Conservation (phyloP, 2,329 filamentous ascomycete genomes). For the Verticillium alfalfae region DNA sequence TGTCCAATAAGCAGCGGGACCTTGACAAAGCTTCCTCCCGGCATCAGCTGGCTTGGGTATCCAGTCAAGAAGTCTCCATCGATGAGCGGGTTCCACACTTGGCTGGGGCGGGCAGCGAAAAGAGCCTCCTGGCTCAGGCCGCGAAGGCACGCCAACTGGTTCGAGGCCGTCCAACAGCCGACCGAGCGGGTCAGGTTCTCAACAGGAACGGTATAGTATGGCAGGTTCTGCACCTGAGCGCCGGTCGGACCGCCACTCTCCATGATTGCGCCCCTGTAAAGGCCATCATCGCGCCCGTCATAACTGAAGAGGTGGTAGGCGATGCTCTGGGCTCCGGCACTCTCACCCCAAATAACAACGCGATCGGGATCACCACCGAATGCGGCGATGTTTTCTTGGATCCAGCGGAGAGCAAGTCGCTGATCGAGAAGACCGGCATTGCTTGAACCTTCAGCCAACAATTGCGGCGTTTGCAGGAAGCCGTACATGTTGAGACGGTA, state of each 20-base stretch:
- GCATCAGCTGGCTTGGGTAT: constrained; percentile 39
- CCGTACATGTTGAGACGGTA: constrained; percentile 49
- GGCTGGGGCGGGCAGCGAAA: constrained; percentile 25
- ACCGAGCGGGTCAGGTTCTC: constrained; percentile 27
- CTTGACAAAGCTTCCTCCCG: constrained; percentile 31
- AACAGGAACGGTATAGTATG: constrained; percentile 26
- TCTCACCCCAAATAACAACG: constrained; percentile 44
- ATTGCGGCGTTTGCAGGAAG: constrained; percentile 40
- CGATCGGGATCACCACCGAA: constrained; percentile 42
- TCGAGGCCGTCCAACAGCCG: constrained; percentile 24
- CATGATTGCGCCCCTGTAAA: constrained; percentile 49
- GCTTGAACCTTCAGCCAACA: constrained; percentile 34
- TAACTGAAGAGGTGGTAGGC: constrained; percentile 48
- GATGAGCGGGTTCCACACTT: constrained; percentile 35
- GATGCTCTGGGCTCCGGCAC: constrained; percentile 32
- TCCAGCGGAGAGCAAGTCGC: constrained; percentile 41
- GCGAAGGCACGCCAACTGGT: constrained; percentile 31
- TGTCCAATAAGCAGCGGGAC: constrained; percentile 41
- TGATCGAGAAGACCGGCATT: constrained; percentile 47
- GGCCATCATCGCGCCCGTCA: constrained; percentile 46
- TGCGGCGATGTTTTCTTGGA: constrained; percentile 46
- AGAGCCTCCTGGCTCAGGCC: constrained; percentile 22
- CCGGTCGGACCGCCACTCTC: constrained; percentile 40
- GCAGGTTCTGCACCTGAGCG: constrained; percentile 20
- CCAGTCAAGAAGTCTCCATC: constrained; percentile 42